Percentiles rank a stretch among this genome's conserved stretches.
phyloP scores from a whole-genome alignment of 768 basidiomycete genomes.

The Lactarius akahatsu region DNA sequence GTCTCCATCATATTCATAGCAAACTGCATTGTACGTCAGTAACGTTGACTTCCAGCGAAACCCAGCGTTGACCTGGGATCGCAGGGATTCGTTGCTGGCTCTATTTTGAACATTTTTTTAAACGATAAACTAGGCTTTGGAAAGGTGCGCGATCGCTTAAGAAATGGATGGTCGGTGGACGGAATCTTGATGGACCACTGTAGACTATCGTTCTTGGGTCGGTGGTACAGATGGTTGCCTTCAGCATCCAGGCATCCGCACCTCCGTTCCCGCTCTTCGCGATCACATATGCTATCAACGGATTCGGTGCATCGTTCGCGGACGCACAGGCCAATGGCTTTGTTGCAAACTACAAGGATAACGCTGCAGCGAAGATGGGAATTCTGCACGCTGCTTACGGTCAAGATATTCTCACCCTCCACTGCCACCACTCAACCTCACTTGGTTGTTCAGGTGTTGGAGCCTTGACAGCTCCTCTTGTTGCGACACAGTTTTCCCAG shows the following conservation, averaged over 20 bases:
- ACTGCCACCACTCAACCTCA: background rate
- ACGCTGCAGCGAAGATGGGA: slow-evolving; percentile 65
- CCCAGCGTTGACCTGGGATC: slow-evolving; percentile 24
- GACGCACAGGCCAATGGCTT: slow-evolving; percentile 74
- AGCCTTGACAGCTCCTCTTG: slow-evolving; percentile 67
- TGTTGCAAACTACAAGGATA: slow-evolving; percentile 57
- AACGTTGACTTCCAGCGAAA: background rate
- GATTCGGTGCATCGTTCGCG: slow-evolving; percentile 53
- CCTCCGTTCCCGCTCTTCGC: slow-evolving; percentile 67
- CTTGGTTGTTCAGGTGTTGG: slow-evolving; percentile 49
- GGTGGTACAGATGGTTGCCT: slow-evolving; percentile 51
- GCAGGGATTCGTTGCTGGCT: slow-evolving; percentile 50
- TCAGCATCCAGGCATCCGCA: slow-evolving; percentile 51
- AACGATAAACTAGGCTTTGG: slow-evolving; percentile 49
- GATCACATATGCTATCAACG: slow-evolving; percentile 46
- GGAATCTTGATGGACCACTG: background rate
- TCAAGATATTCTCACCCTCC: slow-evolving; percentile 26
- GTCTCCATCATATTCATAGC: slow-evolving; percentile 65
- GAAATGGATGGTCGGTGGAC: background rate
- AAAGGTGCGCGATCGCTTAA: slow-evolving; percentile 37
- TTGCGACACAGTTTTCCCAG: slow-evolving; percentile 78
- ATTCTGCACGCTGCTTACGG: slow-evolving; percentile 67
- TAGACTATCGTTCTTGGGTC: slow-evolving; percentile 49
- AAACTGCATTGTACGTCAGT: slow-evolving; percentile 41
- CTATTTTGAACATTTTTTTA: slow-evolving; percentile 47